Conservation (phyloP, 345 rosid genomes). For the Alliaria petiolata region DNA sequence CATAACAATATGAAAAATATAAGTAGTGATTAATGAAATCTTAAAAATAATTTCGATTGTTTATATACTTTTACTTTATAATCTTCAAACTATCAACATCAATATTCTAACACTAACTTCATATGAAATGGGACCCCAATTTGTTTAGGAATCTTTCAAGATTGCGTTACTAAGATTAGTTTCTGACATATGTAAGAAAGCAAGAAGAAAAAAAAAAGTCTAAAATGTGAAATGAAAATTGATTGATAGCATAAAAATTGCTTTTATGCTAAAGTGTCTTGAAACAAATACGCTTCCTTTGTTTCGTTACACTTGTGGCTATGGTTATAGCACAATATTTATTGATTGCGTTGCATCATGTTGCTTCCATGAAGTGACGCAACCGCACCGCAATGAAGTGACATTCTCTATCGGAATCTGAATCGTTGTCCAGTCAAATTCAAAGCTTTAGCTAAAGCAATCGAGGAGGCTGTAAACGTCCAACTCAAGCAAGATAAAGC, state of each 20-base stretch:
- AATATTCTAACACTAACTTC: not conserved
- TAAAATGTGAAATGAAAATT: not conserved
- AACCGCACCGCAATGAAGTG: not conserved
- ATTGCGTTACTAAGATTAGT: not conserved
- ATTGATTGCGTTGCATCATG: not conserved
- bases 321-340: not conserved
- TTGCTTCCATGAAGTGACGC: not conserved
- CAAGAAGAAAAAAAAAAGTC: too few species aligned
- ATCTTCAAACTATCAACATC: not conserved
- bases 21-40: too few species aligned
- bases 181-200: not conserved
- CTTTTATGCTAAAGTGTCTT: not conserved
- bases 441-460: too few species aligned
- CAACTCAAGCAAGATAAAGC: slow-evolving; percentile 91
- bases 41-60: too few species aligned
- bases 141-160: not conserved
- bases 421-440: too few species aligned
- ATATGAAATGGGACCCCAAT: not conserved
- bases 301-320: not conserved
- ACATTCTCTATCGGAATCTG: not conserved
- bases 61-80: not conserved
- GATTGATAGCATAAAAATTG: not conserved
- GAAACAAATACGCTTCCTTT: not conserved
- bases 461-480: slow-evolving; percentile 46
- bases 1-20: too few species aligned